Conservation (phyloP, 371 early-diverging fungal species). For the Basidiobolus meristosporus region DNA sequence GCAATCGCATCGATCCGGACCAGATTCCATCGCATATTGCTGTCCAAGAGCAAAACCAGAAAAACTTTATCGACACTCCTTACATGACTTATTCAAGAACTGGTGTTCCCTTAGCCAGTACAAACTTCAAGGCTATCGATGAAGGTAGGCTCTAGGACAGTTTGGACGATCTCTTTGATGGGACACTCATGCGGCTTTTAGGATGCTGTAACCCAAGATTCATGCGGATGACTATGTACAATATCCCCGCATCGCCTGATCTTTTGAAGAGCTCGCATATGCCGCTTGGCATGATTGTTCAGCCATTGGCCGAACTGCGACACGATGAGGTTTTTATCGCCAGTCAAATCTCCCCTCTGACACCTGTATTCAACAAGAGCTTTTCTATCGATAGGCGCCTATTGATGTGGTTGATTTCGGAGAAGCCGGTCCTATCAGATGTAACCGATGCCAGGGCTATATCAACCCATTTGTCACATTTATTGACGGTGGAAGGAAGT, state of each 20-base stretch:
- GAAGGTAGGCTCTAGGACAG: too few relatives aligned
- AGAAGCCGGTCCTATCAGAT: constrained; percentile 76
- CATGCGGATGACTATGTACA: constrained; percentile 69
- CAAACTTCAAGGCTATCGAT: constrained; percentile 61
- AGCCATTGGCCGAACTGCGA: constrained; percentile 74
- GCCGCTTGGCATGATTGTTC: constrained; percentile 73
- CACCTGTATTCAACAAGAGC: neutral
- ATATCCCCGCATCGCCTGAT: constrained; percentile 63
- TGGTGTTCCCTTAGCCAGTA: constrained; percentile 58
- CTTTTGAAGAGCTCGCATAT: constrained; percentile 52
- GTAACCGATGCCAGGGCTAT: constrained; percentile 83
- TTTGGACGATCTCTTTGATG: neutral
- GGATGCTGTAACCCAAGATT: constrained; percentile 87
- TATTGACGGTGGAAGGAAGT: constrained; percentile 74
- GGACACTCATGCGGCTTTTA: constrained; percentile 4
- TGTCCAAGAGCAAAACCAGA: constrained; percentile 62
- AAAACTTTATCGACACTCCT: constrained; percentile 24
- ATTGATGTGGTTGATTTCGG: constrained; percentile 81
- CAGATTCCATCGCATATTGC: constrained; percentile 85
- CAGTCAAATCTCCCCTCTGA: too few relatives aligned
- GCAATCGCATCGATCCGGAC: constrained; percentile 73
- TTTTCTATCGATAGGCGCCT: constrained; percentile 19
- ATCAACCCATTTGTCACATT: constrained; percentile 80
- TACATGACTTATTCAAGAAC: constrained; percentile 50
- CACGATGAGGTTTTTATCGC: constrained; percentile 32